phyloP scores from a whole-genome alignment of 2,329 filamentous ascomycete species.

The Sporothrix globosa region DNA sequence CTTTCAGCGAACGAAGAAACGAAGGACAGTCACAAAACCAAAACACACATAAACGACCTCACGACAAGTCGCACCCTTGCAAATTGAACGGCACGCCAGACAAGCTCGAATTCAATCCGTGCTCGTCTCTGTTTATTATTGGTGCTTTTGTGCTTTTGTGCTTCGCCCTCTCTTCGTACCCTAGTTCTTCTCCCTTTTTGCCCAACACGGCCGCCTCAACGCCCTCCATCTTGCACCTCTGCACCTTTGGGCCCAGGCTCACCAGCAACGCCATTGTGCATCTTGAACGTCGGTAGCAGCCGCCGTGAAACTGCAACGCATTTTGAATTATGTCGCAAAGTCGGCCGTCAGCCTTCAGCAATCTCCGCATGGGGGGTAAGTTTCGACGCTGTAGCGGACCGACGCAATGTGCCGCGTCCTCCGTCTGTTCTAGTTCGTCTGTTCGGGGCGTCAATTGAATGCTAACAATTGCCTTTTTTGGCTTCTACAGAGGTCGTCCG shows the following conservation, averaged over 20 bases:
- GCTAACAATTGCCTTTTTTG: slow-evolving; percentile 29
- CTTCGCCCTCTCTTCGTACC: not conserved
- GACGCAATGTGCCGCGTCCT: not conserved
- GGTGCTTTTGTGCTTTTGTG: not conserved
- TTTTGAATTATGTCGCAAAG: slow-evolving; percentile 75
- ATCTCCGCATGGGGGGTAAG: slow-evolving; percentile 96
- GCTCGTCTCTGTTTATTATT: not conserved
- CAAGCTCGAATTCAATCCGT: not conserved
- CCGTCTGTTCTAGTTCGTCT: not conserved
- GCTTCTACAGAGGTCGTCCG: slow-evolving; percentile 80
- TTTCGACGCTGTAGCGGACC: not conserved
- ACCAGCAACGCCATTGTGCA: slow-evolving; percentile 30
- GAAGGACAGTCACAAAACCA: not conserved
- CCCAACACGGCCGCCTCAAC: slow-evolving; percentile 44
- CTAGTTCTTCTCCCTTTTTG: slow-evolving; percentile 35
- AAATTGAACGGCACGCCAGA: not conserved
- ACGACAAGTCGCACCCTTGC: not conserved
- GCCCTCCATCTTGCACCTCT: slow-evolving; percentile 29
- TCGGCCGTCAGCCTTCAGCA: slow-evolving; percentile 84
- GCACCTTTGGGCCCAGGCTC: slow-evolving; percentile 36
- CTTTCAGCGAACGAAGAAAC: slow-evolving; percentile 23
- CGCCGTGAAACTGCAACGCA: slow-evolving; percentile 34
- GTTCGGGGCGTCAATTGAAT: not conserved
- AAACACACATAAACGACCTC: not conserved
- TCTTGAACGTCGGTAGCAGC: slow-evolving; percentile 38